Conservation (phyloP, 768 basidiomycete species). For the Macrolepiota fuliginosa region DNA sequence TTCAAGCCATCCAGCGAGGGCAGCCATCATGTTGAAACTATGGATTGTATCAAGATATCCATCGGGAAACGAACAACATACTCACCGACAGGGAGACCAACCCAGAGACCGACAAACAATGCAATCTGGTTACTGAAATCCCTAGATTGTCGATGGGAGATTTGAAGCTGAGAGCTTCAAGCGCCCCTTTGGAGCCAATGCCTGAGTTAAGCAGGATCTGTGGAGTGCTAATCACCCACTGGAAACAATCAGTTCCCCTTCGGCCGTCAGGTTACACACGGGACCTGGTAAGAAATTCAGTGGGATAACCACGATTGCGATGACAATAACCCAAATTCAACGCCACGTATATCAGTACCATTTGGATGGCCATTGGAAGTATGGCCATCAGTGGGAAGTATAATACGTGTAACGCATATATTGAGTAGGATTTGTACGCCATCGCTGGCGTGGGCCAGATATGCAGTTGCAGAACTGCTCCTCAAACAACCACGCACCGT, state of each 20-base stretch:
- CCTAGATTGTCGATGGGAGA: conserved; percentile 13
- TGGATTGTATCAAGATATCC: neutral
- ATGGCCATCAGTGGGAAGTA: too few species aligned
- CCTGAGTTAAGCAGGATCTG: conserved; percentile 21
- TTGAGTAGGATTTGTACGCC: neutral
- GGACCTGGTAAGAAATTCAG: neutral
- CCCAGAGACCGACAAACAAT: neutral
- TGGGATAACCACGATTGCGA: neutral
- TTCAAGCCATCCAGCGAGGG: neutral
- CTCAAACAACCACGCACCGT: neutral
- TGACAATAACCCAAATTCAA: neutral
- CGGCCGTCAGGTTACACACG: conserved; percentile 14
- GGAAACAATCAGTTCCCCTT: conserved; percentile 27
- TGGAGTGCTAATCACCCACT: conserved; percentile 28
- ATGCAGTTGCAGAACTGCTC: neutral
- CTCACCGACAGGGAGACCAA: neutral
- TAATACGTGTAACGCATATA: neutral
- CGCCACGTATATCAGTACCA: neutral
- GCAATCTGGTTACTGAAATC: conserved; percentile 17
- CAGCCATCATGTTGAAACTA: neutral
- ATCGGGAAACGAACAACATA: neutral
- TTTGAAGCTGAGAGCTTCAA: conserved; percentile 10
- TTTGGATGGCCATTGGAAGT: neutral
- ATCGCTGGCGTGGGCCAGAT: neutral
- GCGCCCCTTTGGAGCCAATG: conserved; percentile 17